These are phyloP conservation scores for Talaromyces sp. DNA, from an alignment of 2,329 filamentous ascomycete genomes.

Conservation along the genomic window DNA sequence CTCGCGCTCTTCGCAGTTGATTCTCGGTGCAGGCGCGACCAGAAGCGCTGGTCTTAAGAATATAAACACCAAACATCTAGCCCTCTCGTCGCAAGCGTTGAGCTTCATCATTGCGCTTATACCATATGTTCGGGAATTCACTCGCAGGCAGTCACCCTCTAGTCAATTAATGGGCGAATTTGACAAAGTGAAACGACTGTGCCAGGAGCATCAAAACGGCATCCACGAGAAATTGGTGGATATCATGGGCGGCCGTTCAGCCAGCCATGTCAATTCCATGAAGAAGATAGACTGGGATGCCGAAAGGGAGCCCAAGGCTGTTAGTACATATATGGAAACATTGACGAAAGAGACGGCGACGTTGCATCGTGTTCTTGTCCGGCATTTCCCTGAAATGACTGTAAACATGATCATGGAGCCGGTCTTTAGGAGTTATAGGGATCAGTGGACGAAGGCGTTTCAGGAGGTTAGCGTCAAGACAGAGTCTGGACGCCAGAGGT, in stretches of 20 bases:
- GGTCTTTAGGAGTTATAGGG: constrained; percentile 77
- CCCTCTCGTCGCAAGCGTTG: constrained; percentile 83
- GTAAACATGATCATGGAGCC: constrained; percentile 81
- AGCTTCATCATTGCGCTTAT: constrained; percentile 83
- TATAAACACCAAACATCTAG: constrained; percentile 92
- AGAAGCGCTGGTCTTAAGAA: constrained; percentile 86
- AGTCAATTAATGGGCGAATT: constrained; percentile 71
- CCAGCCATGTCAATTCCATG: constrained; percentile 70
- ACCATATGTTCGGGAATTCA: constrained; percentile 86
- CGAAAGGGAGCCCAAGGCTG: constrained; percentile 42
- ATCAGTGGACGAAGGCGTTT: constrained; percentile 72
- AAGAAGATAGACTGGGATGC: constrained; percentile 72
- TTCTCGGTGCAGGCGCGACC: constrained; percentile 89
- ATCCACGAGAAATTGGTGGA: constrained; percentile 93
- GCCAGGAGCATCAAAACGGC: constrained; percentile 83
- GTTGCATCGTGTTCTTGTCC: constrained; percentile 76
- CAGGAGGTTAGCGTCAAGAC: constrained; percentile 63
- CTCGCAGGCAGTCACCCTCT: constrained; percentile 67
- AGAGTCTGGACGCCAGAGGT: constrained; percentile 68
- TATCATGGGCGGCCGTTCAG: constrained; percentile 79
- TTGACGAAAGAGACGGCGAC: constrained; percentile 81
- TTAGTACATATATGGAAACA: constrained; percentile 78
- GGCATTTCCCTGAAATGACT: constrained; percentile 72
- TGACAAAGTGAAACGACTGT: constrained; percentile 77
- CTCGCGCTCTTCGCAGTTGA: constrained; percentile 91